Base-by-base conservation (phyloP, 108 stramenopile species). In the Conticribra weissflogii region DNA sequence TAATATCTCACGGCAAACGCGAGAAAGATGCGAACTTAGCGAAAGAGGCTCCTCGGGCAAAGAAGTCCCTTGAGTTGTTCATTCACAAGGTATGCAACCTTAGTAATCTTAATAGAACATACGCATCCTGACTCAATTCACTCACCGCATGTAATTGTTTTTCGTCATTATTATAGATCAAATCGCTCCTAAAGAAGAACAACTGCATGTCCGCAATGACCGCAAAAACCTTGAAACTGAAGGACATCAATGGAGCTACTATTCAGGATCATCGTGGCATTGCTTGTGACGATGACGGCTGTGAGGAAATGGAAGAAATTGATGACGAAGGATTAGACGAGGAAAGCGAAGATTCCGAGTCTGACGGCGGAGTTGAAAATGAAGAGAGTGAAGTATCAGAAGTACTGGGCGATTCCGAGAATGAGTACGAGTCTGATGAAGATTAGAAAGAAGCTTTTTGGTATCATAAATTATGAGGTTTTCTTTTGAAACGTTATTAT, bases 61-160 rank as follows among this genome's bases (percentile, higher is more conserved):
- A 83, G 44, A 79, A 79, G 62, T 59, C 57, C 16, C 54, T 81
- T 4, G 83, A 83, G 53, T 33, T 71, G 34, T 83, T 83, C 34
- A 71, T 78, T 56, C 79, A 83, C 60, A 80, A 80, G 32, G 71
- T 83, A 0, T n/a, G n/a, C n/a, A n/a, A n/a, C n/a, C n/a, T n/a
- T n/a, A n/a, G n/a, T n/a, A n/a, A n/a, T n/a, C n/a, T n/a, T n/a
- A n/a, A n/a, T n/a, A n/a, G n/a, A n/a, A n/a, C n/a, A n/a, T n/a
- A n/a, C n/a, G n/a, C n/a, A n/a, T n/a, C n/a, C n/a, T n/a, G n/a
- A n/a, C n/a, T n/a, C n/a, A n/a, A n/a, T n/a, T n/a, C n/a, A n/a
- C n/a, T n/a, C n/a, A n/a, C n/a, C n/a, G n/a, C n/a, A n/a, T n/a
- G n/a, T n/a, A n/a, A n/a, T n/a, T n/a, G n/a, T n/a, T n/a, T n/a